Conservation (phyloP, 2,329 filamentous ascomycete species). For the Fusarium nygamai region DNA sequence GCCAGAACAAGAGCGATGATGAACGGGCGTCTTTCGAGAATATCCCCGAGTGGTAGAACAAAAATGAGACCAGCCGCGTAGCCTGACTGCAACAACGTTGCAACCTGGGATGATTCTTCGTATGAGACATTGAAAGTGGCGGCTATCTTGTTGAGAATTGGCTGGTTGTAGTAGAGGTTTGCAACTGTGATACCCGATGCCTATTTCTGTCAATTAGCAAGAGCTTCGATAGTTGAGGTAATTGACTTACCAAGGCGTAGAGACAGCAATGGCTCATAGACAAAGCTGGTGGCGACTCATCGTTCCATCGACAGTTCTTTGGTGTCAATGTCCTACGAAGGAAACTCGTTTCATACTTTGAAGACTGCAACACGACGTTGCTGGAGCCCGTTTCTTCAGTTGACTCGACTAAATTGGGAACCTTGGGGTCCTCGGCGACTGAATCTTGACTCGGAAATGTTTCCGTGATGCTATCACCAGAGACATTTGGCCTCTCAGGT, state of each 20-base stretch:
- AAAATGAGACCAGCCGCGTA: constrained; percentile 80
- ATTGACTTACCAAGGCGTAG: constrained; percentile 68
- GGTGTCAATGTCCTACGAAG: constrained; percentile 58
- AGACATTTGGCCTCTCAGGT: not conserved
- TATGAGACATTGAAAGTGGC: constrained; percentile 75
- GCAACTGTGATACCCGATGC: constrained; percentile 75
- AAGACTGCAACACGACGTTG: constrained; percentile 2
- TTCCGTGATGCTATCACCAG: constrained; percentile 16
- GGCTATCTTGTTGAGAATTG: constrained; percentile 80
- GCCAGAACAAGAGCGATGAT: constrained; percentile 73
- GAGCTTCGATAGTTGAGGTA: no score
- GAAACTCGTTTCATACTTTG: constrained; percentile 38
- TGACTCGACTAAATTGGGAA: constrained; percentile 11
- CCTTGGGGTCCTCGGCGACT: not conserved
- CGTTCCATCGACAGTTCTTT: constrained; percentile 73
- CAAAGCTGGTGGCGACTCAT: constrained; percentile 72
- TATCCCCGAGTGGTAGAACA: constrained; percentile 79
- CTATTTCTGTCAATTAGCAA: constrained; percentile 44
- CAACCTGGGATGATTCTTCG: constrained; percentile 72
- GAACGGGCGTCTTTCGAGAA: constrained; percentile 73
- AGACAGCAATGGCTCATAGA: constrained; percentile 75
- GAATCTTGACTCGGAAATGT: not conserved
- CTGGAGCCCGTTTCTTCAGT: constrained; percentile 18
- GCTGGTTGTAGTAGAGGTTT: constrained; percentile 84
- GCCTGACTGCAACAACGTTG: constrained; percentile 81